Percentiles rank a stretch among this genome's conserved stretches.
These are phyloP conservation scores for Pseudocercospora fuligena DNA, from an alignment of 2,329 filamentous ascomycete species.

Conservation along the genomic window DNA sequence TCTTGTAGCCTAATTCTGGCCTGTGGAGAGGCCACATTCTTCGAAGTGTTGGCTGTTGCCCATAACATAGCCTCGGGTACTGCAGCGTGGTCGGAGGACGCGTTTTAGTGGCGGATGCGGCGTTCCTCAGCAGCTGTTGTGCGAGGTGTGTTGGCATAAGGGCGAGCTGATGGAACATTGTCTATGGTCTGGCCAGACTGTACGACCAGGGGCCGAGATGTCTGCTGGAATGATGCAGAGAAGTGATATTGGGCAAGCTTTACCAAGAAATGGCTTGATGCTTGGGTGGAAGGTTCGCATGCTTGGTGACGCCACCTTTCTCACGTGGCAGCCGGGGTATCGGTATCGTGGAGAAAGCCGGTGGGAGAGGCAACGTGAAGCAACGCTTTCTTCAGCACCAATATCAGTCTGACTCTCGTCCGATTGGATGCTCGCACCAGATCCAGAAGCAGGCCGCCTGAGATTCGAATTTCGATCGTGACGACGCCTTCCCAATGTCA, in stretches of 20 bases:
- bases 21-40: background rate
- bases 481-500: no score
- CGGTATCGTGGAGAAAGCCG: background rate
- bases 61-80: background rate
- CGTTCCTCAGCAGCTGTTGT: background rate
- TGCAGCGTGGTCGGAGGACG: background rate
- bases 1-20: background rate
- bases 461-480: no score
- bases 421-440: no score
- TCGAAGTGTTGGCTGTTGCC: background rate
- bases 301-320: background rate
- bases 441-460: no score
- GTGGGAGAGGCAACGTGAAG: background rate
- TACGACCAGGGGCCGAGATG: background rate
- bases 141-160: background rate
- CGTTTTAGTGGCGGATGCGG: background rate
- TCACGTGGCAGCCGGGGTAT: background rate
- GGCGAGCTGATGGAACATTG: background rate
- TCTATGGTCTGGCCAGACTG: background rate
- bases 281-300: background rate
- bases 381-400: background rate
- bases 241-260: background rate
- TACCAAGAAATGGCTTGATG: slow-evolving; percentile 5
- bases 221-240: background rate
- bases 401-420: background rate